These are phyloP conservation scores for Fusarium sp. DNA, from an alignment of 2,329 filamentous ascomycete species.

Conservation along the genomic window DNA sequence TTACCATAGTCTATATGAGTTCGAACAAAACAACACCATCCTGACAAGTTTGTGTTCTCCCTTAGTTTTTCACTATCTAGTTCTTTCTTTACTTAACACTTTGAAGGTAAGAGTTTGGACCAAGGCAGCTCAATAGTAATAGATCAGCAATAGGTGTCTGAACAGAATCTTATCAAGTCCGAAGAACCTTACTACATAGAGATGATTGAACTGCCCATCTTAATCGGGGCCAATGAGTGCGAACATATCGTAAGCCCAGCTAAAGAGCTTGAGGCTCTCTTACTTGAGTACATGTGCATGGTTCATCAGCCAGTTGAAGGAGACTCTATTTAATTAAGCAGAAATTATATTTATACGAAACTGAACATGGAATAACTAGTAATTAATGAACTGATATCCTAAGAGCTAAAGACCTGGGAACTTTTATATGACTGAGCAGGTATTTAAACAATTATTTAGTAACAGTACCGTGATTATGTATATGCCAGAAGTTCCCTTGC, in stretches of 20 bases:
- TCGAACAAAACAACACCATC: not conserved
- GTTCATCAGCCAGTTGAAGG: not conserved
- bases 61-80: not conserved
- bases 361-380: not conserved
- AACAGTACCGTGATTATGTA: not conserved
- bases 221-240: not conserved
- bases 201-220: not conserved
- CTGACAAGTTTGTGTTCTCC: not conserved
- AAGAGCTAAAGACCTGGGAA: not conserved
- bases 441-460: not conserved
- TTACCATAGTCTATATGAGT: not conserved
- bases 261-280: not conserved
- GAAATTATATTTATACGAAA: not conserved
- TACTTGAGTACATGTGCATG: not conserved
- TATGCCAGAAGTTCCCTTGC: not conserved
- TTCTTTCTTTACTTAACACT: not conserved
- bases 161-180: not conserved
- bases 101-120: not conserved
- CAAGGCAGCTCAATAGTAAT: not conserved
- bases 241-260: not conserved
- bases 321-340: not conserved
- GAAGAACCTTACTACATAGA: not conserved
- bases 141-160: not conserved
- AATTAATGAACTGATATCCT: not conserved
- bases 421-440: not conserved